Evolutionary conservation across 345 rosid species (phyloP).

Genomic region (Corchorus capsularis): DNA sequence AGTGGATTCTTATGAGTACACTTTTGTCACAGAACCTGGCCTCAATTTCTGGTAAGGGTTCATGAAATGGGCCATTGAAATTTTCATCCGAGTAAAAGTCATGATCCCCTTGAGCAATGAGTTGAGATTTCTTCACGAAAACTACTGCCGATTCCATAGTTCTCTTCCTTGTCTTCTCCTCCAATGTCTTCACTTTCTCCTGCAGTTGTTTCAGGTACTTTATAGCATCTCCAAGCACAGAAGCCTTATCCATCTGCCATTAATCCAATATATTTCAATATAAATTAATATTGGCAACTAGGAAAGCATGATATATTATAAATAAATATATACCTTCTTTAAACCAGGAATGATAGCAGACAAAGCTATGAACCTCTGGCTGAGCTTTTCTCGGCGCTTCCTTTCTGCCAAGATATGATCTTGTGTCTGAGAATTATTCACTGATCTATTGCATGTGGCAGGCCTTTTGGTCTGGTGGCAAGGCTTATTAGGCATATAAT

Average conservation of each 20-base stretch:
- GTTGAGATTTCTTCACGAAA: conserved; percentile 67
- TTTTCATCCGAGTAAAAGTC: conserved; percentile 33
- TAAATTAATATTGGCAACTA: not conserved
- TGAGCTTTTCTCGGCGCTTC: conserved; percentile 69
- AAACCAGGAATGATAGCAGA: conserved; percentile 74
- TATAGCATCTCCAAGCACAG: conserved; percentile 85
- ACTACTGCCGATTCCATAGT: conserved; percentile 63
- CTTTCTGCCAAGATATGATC: conserved; percentile 74
- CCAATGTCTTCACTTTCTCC: conserved; percentile 66
- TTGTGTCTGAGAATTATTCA: conserved; percentile 37
- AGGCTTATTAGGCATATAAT: conserved; percentile 25
- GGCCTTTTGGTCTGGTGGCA: conserved; percentile 34
- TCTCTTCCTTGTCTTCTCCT: conserved; percentile 65
- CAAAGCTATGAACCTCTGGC: conserved; percentile 61
- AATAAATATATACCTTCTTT: conserved; percentile 48
- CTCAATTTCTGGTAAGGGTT: conserved; percentile 74
- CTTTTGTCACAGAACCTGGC: conserved; percentile 65
- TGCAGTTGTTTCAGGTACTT: conserved; percentile 86
- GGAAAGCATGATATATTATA: not conserved
- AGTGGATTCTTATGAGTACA: conserved; percentile 74
- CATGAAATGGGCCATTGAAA: conserved; percentile 17
- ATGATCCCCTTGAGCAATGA: conserved; percentile 48
- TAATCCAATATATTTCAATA: no score
- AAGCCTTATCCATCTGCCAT: conserved; percentile 85
- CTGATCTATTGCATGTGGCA: conserved; percentile 24